Evolutionary conservation across 225 moss, liverwort and hornwort species (phyloP), one percentile per base, ranked within the genome.

Genomic region (Straminergon stramineum): DNA sequence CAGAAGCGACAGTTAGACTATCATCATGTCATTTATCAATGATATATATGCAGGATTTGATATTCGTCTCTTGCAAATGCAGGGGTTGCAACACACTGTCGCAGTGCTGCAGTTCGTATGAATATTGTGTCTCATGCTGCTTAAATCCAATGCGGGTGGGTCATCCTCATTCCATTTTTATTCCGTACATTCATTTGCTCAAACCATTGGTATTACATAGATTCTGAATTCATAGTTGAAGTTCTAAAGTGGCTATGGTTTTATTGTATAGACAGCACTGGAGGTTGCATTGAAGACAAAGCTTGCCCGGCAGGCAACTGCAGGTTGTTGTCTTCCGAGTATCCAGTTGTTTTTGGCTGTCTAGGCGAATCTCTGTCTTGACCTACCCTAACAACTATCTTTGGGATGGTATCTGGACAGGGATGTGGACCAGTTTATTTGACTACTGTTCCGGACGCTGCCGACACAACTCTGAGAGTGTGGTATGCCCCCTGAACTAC

Each of bases 111-210:
- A 90, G 90, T 76, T 91, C 88, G 21, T 98, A 95, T 86, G 98
- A 97, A 81, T 96, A 91, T 82, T 97, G 98, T 88, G 98, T 98
- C 34, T 91, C 98, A 71, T 98, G 97, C 94, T 98, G 97, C 91
- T 92, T 97, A 88, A 90, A 95, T 87, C 98, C 96, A 4, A 77
- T 90, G 84, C 95, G 92, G 81, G 96, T 96, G 89, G 77, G 93
- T 88, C 86, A 71, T 90, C 87, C 86, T 93, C 81, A 53, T 64
- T 79, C 26, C 82, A 67, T 67, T 24, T 64, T 58, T 79, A 22
- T 24, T 21, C 30, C 27, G 8, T 63, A 27, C 86, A 12, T 60
- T 84, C 26, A 70, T 85, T 90, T 85, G n/a, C 17, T 82, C 48
- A 53, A 63, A 56, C 37, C 28, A n/a, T 32, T 75, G 55, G n/a